A percentile compares a stretch with the other conserved stretches of the same genome.
These are phyloP conservation scores for Vitis hybrid DNA, from an alignment of 177 flowering plant genomes.

Conservation along the genomic window DNA sequence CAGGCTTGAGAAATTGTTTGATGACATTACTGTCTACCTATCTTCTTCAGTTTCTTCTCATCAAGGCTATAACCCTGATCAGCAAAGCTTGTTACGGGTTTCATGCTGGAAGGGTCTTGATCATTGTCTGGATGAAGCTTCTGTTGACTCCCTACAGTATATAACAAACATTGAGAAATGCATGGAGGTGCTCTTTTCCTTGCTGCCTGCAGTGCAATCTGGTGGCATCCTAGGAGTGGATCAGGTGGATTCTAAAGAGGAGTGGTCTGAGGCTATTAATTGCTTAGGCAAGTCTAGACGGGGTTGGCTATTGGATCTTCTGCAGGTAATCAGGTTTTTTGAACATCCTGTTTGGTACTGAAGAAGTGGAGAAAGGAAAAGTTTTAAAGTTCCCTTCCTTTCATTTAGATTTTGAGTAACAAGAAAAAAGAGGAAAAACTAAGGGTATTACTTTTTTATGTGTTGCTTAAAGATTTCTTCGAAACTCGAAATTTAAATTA, in stretches of 20 bases:
- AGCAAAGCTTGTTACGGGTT: conserved; percentile 47
- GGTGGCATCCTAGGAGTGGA: conserved; percentile 14
- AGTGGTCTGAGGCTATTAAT: conserved; percentile 70
- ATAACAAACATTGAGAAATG: conserved; percentile 53
- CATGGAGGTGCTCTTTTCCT: conserved; percentile 66
- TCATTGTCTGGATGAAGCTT: conserved; percentile 46
- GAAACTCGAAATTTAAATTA: too few species aligned
- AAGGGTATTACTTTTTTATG: too few species aligned
- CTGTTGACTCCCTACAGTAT: conserved; percentile 38
- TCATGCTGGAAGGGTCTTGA: conserved; percentile 90
- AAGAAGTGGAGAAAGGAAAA: too few species aligned
- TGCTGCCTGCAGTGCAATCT: conserved; percentile 48
- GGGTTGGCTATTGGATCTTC: conserved; percentile 55
- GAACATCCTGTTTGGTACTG: background rate
- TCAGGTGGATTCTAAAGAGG: conserved; percentile 25
- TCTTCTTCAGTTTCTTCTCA: conserved; percentile 36
- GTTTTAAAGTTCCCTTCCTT: background rate
- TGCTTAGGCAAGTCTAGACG: conserved; percentile 73
- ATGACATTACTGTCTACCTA: conserved; percentile 53
- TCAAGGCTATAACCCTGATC: conserved; percentile 25
- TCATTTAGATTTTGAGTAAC: background rate
- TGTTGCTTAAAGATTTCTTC: too few species aligned
- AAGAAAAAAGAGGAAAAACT: too few species aligned
- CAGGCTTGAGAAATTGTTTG: conserved; percentile 64
- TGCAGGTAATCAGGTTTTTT: conserved; percentile 54